phyloP scores from a whole-genome alignment of 2,329 filamentous ascomycete genomes.

The Neofusicoccum kwambonambiense region DNA sequence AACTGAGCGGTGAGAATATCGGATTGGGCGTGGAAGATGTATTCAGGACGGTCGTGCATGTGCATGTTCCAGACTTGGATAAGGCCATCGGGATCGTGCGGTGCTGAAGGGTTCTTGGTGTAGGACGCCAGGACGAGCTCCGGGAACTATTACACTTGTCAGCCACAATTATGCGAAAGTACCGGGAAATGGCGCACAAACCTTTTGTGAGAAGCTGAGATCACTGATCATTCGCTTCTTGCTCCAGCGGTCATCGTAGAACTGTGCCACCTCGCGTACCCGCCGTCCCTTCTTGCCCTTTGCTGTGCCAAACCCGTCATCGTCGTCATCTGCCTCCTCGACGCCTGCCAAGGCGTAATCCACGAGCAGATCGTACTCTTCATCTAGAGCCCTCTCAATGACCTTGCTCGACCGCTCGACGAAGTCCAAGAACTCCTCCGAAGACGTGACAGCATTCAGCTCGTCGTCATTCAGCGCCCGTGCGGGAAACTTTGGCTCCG shows the following conservation, averaged over 20 bases:
- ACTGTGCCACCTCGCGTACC: conserved; percentile 85
- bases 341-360: conserved; percentile 84
- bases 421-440: conserved; percentile 91
- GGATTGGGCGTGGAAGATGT: conserved; percentile 93
- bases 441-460: conserved; percentile 83
- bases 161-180: conserved; percentile 15
- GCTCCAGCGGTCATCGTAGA: conserved; percentile 93
- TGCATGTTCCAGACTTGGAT: conserved; percentile 97
- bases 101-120: conserved; percentile 94
- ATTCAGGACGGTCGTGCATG: conserved; percentile 90
- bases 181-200: too few species aligned
- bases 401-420: conserved; percentile 95
- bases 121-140: conserved; percentile 93
- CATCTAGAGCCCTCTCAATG: conserved; percentile 83
- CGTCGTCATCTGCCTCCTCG: conserved; percentile 78
- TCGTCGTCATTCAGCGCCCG: conserved; percentile 81
- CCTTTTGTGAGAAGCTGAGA: conserved; percentile 91
- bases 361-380: conserved; percentile 93
- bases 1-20: conserved; percentile 95
- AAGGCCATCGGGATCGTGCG: conserved; percentile 88
- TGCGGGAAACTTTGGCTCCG: conserved; percentile 62
- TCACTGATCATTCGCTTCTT: conserved; percentile 97
- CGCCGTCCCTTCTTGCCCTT: conserved; percentile 70
- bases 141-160: conserved; percentile 59
- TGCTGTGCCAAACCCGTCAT: conserved; percentile 67